A percentile compares a stretch with the other conserved stretches of the same genome.
phyloP scores from a whole-genome alignment of 2,329 filamentous ascomycete genomes.

The Aspergillus piperis region DNA sequence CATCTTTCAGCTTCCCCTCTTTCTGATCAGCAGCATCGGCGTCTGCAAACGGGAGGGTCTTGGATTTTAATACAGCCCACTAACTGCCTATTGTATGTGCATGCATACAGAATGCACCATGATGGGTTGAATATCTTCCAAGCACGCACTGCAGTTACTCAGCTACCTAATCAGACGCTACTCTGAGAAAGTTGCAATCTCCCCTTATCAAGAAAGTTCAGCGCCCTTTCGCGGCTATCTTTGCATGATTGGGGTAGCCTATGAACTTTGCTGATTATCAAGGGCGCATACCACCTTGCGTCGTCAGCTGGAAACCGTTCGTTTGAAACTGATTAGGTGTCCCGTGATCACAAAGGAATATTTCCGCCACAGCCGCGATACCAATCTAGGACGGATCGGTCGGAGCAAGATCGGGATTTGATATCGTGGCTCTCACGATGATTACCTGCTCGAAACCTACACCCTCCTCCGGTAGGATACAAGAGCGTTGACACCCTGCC shows the following conservation, averaged over 20 bases:
- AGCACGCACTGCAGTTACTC: neutral
- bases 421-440: neutral
- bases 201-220: neutral
- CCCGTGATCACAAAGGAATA: slow-evolving; percentile 1
- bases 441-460: slow-evolving; percentile 2
- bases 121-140: neutral
- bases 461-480: slow-evolving; percentile 4
- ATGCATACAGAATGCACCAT: slow-evolving; percentile 4
- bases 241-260: neutral
- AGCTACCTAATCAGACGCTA: neutral
- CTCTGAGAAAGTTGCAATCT: neutral
- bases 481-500: neutral
- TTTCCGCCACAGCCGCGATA: slow-evolving; percentile 25
- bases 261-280: neutral
- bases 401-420: neutral
- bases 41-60: slow-evolving; percentile 3
- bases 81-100: neutral
- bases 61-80: neutral
- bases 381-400: slow-evolving; percentile 13
- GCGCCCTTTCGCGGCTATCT: neutral
- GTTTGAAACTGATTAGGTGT: neutral
- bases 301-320: slow-evolving; percentile 10
- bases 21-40: slow-evolving; percentile 9
- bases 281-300: slow-evolving; percentile 13
- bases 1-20: slow-evolving; percentile 2